phyloP scores from a whole-genome alignment of 495 filamentous ascomycete species.

The Cudoniella acicularis region DNA sequence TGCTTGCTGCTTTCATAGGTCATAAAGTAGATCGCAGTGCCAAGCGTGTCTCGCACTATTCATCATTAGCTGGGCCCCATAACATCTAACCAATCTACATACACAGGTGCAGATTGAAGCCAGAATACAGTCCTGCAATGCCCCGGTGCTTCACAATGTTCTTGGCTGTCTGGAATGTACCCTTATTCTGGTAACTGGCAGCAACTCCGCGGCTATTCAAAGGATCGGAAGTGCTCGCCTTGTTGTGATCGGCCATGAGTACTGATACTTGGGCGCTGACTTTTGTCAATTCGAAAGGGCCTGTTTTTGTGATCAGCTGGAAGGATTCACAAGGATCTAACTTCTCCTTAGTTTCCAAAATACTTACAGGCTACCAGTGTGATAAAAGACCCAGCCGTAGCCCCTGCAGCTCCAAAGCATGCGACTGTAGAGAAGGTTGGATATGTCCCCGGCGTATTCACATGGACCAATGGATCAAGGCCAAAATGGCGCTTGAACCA shows the following conservation, averaged over 20 bases:
- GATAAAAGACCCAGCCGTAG: conserved; percentile 73
- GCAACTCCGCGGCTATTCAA: conserved; percentile 53
- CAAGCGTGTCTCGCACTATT: conserved; percentile 77
- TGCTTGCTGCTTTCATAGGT: conserved; percentile 91
- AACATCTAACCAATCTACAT: conserved; percentile 29
- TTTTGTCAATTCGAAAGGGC: conserved; percentile 93
- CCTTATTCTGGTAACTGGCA: conserved; percentile 71
- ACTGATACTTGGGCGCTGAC: conserved; percentile 86
- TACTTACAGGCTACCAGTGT: conserved; percentile 81
- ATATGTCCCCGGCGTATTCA: conserved; percentile 64
- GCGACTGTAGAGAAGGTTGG: conserved; percentile 65
- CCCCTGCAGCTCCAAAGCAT: conserved; percentile 75
- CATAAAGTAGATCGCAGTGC: conserved; percentile 86
- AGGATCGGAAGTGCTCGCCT: conserved; percentile 48
- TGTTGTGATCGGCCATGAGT: conserved; percentile 67
- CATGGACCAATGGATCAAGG: conserved; percentile 64
- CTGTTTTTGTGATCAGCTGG: conserved; percentile 36
- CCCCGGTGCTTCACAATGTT: conserved; percentile 79
- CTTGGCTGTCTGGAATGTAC: conserved; percentile 72
- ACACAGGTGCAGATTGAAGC: conserved; percentile 79
- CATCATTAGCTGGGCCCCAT: conserved; percentile 8
- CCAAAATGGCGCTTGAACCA: conserved; percentile 62
- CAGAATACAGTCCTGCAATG: conserved; percentile 76
- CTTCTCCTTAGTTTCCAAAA: neutral
- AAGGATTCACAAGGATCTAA: neutral